Evolutionary conservation across 306 rosid species (phyloP).

Genomic region (Betula pendula): DNA sequence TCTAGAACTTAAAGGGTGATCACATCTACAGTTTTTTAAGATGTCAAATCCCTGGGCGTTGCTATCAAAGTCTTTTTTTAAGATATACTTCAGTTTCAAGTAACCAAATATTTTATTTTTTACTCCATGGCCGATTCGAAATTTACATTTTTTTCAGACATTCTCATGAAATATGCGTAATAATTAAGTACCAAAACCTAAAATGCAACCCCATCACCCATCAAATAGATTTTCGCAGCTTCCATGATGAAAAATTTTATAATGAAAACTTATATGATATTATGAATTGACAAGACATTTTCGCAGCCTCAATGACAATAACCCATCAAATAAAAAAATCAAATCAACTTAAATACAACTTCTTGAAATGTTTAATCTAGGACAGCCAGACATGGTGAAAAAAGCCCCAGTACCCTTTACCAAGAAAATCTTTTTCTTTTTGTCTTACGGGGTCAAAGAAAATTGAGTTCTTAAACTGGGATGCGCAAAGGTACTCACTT

Average conservation of each 20-base stretch:
- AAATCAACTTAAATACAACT: neutral
- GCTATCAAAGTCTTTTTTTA: constrained; percentile 3
- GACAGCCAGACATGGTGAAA: neutral
- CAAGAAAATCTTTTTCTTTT: too few species aligned
- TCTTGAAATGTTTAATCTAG: neutral
- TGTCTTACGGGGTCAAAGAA: neutral
- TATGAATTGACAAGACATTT: too few species aligned
- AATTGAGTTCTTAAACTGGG: neutral
- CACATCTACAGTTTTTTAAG: neutral
- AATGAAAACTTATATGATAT: too few species aligned
- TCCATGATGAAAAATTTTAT: too few species aligned
- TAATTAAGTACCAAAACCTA: neutral
- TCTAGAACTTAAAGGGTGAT: neutral
- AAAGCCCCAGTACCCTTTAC: neutral
- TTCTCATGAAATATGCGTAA: neutral
- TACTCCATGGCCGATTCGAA: neutral
- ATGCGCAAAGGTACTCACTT: neutral
- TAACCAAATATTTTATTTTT: neutral
- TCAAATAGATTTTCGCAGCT: neutral
- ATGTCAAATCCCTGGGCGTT: neutral
- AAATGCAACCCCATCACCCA: neutral
- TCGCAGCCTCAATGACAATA: too few species aligned
- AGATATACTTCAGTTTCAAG: neutral
- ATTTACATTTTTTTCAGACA: neutral
- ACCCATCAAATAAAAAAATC: neutral